Evolutionary conservation across 768 basidiomycete genomes (phyloP).

Genomic region (Gloeostereum incarnatum): DNA sequence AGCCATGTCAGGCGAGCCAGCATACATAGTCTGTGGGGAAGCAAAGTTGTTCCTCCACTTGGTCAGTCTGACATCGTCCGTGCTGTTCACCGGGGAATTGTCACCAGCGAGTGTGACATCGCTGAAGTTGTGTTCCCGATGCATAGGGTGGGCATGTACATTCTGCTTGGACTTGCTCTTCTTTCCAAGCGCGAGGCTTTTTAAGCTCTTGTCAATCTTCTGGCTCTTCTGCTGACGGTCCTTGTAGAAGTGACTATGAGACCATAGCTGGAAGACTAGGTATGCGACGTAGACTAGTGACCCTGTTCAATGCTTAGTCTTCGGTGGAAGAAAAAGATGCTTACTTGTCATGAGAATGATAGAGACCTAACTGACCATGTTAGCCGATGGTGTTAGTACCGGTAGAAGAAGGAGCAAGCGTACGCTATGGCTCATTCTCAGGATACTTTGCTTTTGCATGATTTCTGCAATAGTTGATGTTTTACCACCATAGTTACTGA

Average conservation of each 20-base stretch:
- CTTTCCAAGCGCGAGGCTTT: too few relatives aligned
- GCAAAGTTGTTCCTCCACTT: too few relatives aligned
- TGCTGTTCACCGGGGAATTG: too few relatives aligned
- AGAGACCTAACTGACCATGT: slow-evolving; percentile 42
- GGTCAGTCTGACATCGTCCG: too few relatives aligned
- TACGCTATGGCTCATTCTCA: slow-evolving; percentile 74
- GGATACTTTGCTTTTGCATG: slow-evolving; percentile 36
- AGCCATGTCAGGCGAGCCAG: too few relatives aligned
- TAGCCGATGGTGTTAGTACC: not conserved
- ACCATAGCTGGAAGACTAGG: slow-evolving; percentile 72
- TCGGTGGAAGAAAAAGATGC: slow-evolving; percentile 11
- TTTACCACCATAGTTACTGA: slow-evolving; percentile 24
- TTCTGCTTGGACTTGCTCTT: too few relatives aligned
- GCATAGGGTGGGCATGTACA: too few relatives aligned
- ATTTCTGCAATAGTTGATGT: slow-evolving; percentile 13
- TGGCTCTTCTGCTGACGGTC: slow-evolving; percentile 35
- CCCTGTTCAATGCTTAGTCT: not conserved
- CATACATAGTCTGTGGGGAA: too few relatives aligned
- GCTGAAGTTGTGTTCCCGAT: too few relatives aligned
- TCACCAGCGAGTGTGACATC: too few relatives aligned
- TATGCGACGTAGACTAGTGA: slow-evolving; percentile 59
- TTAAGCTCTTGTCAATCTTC: too few relatives aligned
- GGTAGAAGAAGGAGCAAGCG: slow-evolving; percentile 14
- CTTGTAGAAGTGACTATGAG: slow-evolving; percentile 64
- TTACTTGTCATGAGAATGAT: slow-evolving; percentile 70